Evolutionary conservation across 106 monocot species (phyloP).

Genomic region (Dendrobium officinale): DNA sequence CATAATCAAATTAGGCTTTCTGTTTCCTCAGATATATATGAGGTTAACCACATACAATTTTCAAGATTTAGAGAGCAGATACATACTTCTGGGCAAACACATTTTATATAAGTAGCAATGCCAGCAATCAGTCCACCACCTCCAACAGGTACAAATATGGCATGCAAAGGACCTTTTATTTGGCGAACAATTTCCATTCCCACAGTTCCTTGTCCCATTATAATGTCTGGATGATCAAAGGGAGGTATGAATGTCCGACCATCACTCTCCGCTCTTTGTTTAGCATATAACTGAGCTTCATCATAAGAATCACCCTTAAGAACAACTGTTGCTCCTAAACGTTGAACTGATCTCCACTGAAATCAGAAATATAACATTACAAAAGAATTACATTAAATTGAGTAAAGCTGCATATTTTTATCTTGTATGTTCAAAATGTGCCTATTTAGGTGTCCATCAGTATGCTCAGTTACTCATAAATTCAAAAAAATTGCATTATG

Average conservation of each 20-base stretch:
- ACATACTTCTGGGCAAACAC: conserved; percentile 79
- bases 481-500: neutral
- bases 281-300: conserved; percentile 89
- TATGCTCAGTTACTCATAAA: neutral
- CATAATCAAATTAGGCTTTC: neutral
- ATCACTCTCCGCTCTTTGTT: conserved; percentile 42
- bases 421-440: neutral
- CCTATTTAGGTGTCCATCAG: neutral
- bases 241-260: conserved; percentile 85
- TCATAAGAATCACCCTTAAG: conserved; percentile 95
- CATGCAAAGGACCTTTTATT: conserved; percentile 66
- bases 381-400: neutral
- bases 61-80: neutral
- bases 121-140: conserved; percentile 98
- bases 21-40: neutral
- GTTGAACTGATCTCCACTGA: conserved; percentile 90
- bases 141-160: conserved; percentile 96
- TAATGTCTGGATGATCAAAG: conserved; percentile 93
- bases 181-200: conserved; percentile 96
- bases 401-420: neutral
- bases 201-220: conserved; percentile 85
- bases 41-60: neutral
- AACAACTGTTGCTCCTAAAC: conserved; percentile 85
- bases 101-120: conserved; percentile 92
- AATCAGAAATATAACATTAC: conserved; percentile 1